A percentile compares a stretch with the other conserved stretches of the same genome.
phyloP scores from a whole-genome alignment of 1,139 yeast species.

The Sugiyamaella novakii region DNA sequence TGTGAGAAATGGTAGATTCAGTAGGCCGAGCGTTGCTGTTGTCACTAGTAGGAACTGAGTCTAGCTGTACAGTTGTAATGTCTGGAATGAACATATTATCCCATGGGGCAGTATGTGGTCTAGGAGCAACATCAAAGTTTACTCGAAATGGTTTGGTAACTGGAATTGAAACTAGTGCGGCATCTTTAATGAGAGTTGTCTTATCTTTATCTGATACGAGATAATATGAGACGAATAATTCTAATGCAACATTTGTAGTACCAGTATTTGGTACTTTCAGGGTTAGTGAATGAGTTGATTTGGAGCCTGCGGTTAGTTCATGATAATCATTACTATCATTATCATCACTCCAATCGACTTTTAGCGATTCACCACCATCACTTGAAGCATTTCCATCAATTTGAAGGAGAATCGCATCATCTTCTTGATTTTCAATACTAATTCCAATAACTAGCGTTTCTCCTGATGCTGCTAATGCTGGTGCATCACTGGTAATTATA shows the following conservation, averaged over 20 bases:
- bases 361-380: slow-evolving; percentile 26
- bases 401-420: slow-evolving; percentile 32
- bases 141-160: slow-evolving; percentile 41
- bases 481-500: slow-evolving; percentile 27
- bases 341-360: slow-evolving; percentile 12
- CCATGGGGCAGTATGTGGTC: slow-evolving; percentile 40
- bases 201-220: slow-evolving; percentile 32
- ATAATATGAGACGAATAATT: slow-evolving; percentile 35
- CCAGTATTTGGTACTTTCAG: slow-evolving; percentile 31
- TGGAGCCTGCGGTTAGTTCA: slow-evolving; percentile 7
- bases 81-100: slow-evolving; percentile 41
- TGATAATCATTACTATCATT: background rate
- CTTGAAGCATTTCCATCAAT: slow-evolving; percentile 30
- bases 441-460: slow-evolving; percentile 33
- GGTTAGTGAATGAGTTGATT: slow-evolving; percentile 23
- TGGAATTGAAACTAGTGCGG: slow-evolving; percentile 32
- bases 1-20: slow-evolving; percentile 17
- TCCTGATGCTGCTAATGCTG: slow-evolving; percentile 36
- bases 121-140: slow-evolving; percentile 40
- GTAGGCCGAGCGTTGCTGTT: background rate
- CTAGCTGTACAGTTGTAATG: slow-evolving; percentile 13
- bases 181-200: slow-evolving; percentile 36
- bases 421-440: slow-evolving; percentile 36
- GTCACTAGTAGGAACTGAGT: background rate
- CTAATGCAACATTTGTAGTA: slow-evolving; percentile 31